Evolutionary conservation across 352 stramenopile genomes (phyloP).

Genomic region (Phytophthora meadii): DNA sequence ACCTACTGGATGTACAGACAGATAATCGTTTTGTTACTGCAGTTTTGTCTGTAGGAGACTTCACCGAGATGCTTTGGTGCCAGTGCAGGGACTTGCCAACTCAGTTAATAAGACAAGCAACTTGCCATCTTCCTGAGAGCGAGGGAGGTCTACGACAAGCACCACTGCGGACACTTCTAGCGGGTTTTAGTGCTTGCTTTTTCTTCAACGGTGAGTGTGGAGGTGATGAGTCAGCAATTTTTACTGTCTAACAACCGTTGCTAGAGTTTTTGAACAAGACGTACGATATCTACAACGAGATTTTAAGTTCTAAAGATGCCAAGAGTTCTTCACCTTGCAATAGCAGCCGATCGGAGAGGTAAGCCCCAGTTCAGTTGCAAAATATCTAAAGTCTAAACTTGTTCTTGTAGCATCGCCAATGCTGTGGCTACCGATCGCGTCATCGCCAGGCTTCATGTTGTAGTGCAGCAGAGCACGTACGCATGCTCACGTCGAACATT

Average conservation of each 20-base stretch:
- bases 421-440: conserved; percentile 56
- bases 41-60: conserved; percentile 67
- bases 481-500: not conserved
- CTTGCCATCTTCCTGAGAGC: conserved; percentile 44
- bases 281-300: conserved; percentile 59
- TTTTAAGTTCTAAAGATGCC: conserved; percentile 34
- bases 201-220: conserved; percentile 54
- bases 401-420: conserved; percentile 46
- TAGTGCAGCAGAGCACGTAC: conserved; percentile 58
- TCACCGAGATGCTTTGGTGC: conserved; percentile 62
- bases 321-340: conserved; percentile 1
- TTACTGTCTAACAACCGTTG: not conserved
- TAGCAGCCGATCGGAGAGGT: conserved; percentile 46
- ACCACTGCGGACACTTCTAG: conserved; percentile 42
- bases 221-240: not conserved
- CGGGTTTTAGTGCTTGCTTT: conserved; percentile 51
- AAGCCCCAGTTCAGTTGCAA: conserved; percentile 11
- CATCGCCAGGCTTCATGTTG: conserved; percentile 52
- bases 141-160: conserved; percentile 38
- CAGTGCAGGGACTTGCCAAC: conserved; percentile 61
- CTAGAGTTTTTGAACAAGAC: conserved; percentile 61
- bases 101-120: conserved; percentile 48
- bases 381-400: not conserved
- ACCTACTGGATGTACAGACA: not conserved
- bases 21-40: not conserved